A percentile compares a stretch with the other conserved stretches of the same genome.
These are phyloP conservation scores for Metschnikowia gelsemii DNA, from an alignment of 805 yeast species.

Conservation along the genomic window DNA sequence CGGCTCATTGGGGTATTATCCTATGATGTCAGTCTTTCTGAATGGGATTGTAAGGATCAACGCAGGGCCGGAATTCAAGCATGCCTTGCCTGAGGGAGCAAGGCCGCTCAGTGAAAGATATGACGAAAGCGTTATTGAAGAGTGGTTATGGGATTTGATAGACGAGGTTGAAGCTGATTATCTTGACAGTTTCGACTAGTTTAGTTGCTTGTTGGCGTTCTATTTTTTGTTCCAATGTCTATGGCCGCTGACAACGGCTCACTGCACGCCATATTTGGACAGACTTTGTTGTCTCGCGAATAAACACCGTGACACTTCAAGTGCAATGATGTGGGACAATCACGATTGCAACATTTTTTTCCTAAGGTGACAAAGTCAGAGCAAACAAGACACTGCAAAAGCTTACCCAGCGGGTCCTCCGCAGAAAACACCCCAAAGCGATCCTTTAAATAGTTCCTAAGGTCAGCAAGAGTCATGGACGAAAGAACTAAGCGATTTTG, in stretches of 20 bases:
- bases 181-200: constrained; percentile 45
- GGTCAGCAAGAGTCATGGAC: constrained; percentile 46
- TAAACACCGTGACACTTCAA: constrained; percentile 45
- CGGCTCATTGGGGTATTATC: constrained; percentile 86
- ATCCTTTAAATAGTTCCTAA: constrained; percentile 44
- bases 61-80: constrained; percentile 63
- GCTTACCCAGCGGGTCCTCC: constrained; percentile 31
- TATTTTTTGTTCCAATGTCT: constrained; percentile 9
- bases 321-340: constrained; percentile 47
- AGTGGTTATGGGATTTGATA: constrained; percentile 74
- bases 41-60: constrained; percentile 75
- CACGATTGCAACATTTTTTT: constrained; percentile 19
- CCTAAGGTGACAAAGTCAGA: constrained; percentile 55
- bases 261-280: constrained; percentile 14
- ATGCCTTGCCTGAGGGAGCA: constrained; percentile 33
- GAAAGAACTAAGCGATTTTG: constrained; percentile 39
- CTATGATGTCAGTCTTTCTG: constrained; percentile 79
- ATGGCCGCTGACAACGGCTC: constrained; percentile 2
- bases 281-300: constrained; percentile 28
- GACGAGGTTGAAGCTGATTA: constrained; percentile 76
- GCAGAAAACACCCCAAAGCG: constrained; percentile 36
- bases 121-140: constrained; percentile 72
- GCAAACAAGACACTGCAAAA: constrained; percentile 51
- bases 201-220: not conserved
- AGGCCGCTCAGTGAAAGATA: constrained; percentile 60